A percentile compares a stretch with the other conserved stretches of the same genome.
phyloP scores from a whole-genome alignment of 2,329 filamentous ascomycete genomes.

The Didymellaceae sp. region DNA sequence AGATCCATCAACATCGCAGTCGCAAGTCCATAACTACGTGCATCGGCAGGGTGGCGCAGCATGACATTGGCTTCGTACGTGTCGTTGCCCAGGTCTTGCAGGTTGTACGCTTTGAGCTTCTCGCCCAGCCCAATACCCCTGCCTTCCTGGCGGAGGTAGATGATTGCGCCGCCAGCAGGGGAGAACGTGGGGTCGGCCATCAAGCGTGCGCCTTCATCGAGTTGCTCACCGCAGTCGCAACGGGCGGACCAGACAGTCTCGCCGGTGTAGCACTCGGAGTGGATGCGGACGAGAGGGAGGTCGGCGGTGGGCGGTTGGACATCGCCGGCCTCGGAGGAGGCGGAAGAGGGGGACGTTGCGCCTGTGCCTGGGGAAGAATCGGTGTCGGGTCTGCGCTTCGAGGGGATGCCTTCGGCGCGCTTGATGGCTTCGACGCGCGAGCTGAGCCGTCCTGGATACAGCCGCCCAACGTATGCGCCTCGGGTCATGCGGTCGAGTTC shows the following conservation, averaged over 20 bases:
- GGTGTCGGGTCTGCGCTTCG: constrained; percentile 31
- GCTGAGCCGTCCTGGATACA: constrained; percentile 83
- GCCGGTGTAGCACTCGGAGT: constrained; percentile 97
- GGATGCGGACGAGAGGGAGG: constrained; percentile 86
- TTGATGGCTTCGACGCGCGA: constrained; percentile 67
- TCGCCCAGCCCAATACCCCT: constrained; percentile 93
- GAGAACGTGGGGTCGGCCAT: constrained; percentile 75
- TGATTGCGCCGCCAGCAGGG: constrained; percentile 80
- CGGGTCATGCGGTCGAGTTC: constrained; percentile 92
- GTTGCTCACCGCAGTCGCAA: constrained; percentile 96
- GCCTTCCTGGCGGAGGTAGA: constrained; percentile 95
- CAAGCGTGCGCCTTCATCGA: constrained; percentile 91
- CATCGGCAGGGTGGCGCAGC: constrained; percentile 90
- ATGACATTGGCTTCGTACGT: constrained; percentile 95
- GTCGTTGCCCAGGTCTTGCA: constrained; percentile 96
- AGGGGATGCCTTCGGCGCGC: constrained; percentile 43
- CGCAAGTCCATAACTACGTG: constrained; percentile 92
- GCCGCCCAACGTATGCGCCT: constrained; percentile 86
- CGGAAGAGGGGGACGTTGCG: constrained; percentile 27
- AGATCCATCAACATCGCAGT: constrained; percentile 93
- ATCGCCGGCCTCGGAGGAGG: constrained; percentile 40
- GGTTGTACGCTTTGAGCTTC: constrained; percentile 97
- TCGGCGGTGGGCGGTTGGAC: constrained; percentile 38
- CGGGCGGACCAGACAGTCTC: constrained; percentile 98
- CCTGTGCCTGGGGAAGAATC: too few relatives aligned